A percentile compares a stretch with the other conserved stretches of the same genome.
phyloP scores from a whole-genome alignment of 108 stramenopile genomes.

The Skeletonema costatum region DNA sequence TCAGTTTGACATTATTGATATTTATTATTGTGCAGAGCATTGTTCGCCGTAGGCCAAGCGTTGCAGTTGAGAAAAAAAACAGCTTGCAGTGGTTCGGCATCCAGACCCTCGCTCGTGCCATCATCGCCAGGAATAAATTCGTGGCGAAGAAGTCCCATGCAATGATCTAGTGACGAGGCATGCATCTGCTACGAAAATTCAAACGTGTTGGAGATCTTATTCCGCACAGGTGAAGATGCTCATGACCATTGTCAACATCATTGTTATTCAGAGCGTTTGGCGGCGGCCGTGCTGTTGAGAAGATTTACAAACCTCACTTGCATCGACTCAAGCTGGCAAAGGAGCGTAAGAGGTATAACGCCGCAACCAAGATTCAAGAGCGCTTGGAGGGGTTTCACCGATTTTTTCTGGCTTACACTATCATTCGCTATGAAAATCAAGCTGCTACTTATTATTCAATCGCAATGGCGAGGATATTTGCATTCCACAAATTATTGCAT shows the following conservation, averaged over 20 bases:
- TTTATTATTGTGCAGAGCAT: slow-evolving; percentile 78
- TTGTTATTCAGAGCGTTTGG: slow-evolving; percentile 71
- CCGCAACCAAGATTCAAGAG: slow-evolving; percentile 30
- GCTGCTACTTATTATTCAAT: slow-evolving; percentile 39
- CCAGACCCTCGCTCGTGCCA: slow-evolving; percentile 28
- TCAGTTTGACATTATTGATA: slow-evolving; percentile 62
- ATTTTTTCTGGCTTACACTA: not conserved
- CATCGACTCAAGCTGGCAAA: slow-evolving; percentile 29
- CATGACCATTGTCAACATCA: slow-evolving; percentile 64
- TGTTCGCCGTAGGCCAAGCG: slow-evolving; percentile 47
- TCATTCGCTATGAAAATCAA: not conserved
- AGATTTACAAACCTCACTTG: slow-evolving; percentile 34
- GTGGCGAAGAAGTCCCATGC: slow-evolving; percentile 20
- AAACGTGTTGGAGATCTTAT: slow-evolving; percentile 54
- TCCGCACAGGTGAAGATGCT: slow-evolving; percentile 56
- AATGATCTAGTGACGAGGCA: slow-evolving; percentile 27
- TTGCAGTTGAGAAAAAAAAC: slow-evolving; percentile 10
- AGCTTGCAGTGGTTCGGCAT: slow-evolving; percentile 32
- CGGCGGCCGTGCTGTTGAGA: slow-evolving; percentile 53
- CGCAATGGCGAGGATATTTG: slow-evolving; percentile 60
- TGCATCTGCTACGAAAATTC: slow-evolving; percentile 43
- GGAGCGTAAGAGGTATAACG: slow-evolving; percentile 18
- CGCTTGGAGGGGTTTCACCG: not conserved
- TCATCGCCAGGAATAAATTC: slow-evolving; percentile 30
- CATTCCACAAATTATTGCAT: slow-evolving; percentile 69